phyloP scores from a whole-genome alignment of 1,284 basidiomycete species.

The Macrocystidia cucumis region DNA sequence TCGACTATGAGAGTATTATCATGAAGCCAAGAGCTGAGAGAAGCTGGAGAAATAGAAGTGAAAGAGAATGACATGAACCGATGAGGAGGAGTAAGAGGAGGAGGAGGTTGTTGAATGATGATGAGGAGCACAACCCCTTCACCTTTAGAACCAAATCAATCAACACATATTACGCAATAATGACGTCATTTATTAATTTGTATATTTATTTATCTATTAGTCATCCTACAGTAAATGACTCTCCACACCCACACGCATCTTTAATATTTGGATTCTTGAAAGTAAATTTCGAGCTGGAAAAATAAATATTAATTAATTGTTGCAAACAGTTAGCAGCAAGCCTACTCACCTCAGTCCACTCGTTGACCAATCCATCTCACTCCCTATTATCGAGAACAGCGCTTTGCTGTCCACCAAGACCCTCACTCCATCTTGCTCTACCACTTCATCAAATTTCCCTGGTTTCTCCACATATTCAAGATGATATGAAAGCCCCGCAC shows the following conservation, averaged over 20 bases:
- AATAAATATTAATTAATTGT: slow-evolving; percentile 8
- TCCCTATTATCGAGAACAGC: slow-evolving; percentile 96
- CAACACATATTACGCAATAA: slow-evolving; percentile 1
- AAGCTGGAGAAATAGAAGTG: slow-evolving; percentile 16
- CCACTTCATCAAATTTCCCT: slow-evolving; percentile 95
- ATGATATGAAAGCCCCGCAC: slow-evolving; percentile 96
- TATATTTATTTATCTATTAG: slow-evolving; percentile 1
- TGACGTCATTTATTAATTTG: slow-evolving; percentile 3
- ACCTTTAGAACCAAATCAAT: slow-evolving; percentile 2
- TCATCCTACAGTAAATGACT: slow-evolving; percentile 68
- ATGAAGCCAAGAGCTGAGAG: slow-evolving; percentile 24
- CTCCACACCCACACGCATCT: slow-evolving; percentile 92
- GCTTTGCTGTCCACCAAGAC: slow-evolving; percentile 98
- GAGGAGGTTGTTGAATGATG: background rate
- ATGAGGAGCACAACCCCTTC: background rate
- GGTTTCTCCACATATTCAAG: slow-evolving; percentile 93
- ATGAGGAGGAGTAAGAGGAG: slow-evolving; percentile 1
- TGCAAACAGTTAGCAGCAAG: slow-evolving; percentile 4
- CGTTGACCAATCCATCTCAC: slow-evolving; percentile 99
- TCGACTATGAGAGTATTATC: slow-evolving; percentile 58
- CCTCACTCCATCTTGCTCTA: slow-evolving; percentile 89
- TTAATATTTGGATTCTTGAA: slow-evolving; percentile 90
- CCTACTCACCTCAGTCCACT: slow-evolving; percentile 69
- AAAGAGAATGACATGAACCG: too few relatives aligned
- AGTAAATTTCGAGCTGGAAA: slow-evolving; percentile 76